Evolutionary conservation across 345 rosid species (phyloP).

Genomic region (Adansonia digitata): DNA sequence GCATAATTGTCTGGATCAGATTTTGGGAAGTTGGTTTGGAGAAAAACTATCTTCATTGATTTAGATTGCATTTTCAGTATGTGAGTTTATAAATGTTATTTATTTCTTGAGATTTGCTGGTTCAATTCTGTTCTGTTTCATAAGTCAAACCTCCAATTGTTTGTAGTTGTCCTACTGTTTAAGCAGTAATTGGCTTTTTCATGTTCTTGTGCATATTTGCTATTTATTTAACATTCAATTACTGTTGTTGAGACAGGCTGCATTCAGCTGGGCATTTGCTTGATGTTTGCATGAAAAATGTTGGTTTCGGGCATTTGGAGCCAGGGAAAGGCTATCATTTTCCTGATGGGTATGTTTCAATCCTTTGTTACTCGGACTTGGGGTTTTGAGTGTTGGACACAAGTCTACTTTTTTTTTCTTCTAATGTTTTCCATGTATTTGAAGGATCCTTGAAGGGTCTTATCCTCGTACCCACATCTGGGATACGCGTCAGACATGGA

Average conservation of each 20-base stretch:
- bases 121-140: neutral
- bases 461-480: too few relatives aligned
- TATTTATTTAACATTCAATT: neutral
- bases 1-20: neutral
- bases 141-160: neutral
- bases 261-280: conserved; percentile 91
- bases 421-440: too few relatives aligned
- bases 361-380: too few relatives aligned
- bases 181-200: neutral
- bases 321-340: conserved; percentile 87
- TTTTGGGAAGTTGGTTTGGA: neutral
- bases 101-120: neutral
- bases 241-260: conserved; percentile 41
- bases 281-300: conserved; percentile 51
- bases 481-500: too few relatives aligned
- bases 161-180: neutral
- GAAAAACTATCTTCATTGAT: neutral
- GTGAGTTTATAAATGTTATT: neutral
- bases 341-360: conserved; percentile 70
- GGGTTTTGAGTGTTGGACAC: too few relatives aligned
- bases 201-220: neutral
- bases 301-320: conserved; percentile 66
- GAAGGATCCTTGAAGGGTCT: too few relatives aligned
- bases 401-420: too few relatives aligned
- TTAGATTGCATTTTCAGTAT: neutral